Percentiles rank a stretch among this genome's conserved stretches.
Evolutionary conservation across 2,329 filamentous ascomycete genomes (phyloP).

Genomic region (Helotiales sp.): DNA sequence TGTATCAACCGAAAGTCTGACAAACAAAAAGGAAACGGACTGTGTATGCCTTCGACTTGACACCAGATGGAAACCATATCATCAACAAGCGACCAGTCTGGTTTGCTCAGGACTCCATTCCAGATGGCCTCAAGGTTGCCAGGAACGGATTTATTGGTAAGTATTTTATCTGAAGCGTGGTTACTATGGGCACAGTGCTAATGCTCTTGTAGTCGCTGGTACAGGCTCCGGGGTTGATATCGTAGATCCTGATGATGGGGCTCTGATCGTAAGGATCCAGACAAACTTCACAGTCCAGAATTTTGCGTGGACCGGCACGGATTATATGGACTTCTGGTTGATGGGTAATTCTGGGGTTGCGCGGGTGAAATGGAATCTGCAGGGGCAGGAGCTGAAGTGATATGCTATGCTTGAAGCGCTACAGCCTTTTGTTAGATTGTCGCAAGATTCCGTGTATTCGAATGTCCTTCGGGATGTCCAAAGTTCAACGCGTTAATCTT

Average conservation of each 20-base stretch:
- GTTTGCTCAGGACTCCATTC: conserved; percentile 39
- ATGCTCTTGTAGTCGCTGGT: conserved; percentile 35
- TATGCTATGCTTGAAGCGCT: too few species aligned
- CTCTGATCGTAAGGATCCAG: conserved; percentile 40
- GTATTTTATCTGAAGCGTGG: neutral
- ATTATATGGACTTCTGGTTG: conserved; percentile 42
- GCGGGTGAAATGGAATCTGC: conserved; percentile 33
- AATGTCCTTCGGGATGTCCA: too few species aligned
- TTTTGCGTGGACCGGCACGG: conserved; percentile 42
- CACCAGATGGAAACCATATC: conserved; percentile 36
- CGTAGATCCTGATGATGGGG: conserved; percentile 37
- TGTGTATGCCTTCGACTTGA: conserved; percentile 42
- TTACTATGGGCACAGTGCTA: neutral
- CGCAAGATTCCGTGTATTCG: too few species aligned
- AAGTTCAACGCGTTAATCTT: too few species aligned
- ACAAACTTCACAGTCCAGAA: conserved; percentile 47
- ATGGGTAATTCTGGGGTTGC: conserved; percentile 41
- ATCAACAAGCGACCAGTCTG: conserved; percentile 42
- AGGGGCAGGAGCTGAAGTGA: conserved; percentile 28
- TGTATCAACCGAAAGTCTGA: neutral
- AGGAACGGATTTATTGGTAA: conserved; percentile 36
- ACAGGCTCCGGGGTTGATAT: conserved; percentile 42
- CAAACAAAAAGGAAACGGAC: conserved; percentile 22
- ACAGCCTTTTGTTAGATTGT: too few species aligned
- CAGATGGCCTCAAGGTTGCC: conserved; percentile 44